Percentiles rank a stretch among this genome's conserved stretches.
These are phyloP conservation scores for Decorospora gaudefroyi DNA, from an alignment of 2,329 filamentous ascomycete genomes.

Conservation along the genomic window DNA sequence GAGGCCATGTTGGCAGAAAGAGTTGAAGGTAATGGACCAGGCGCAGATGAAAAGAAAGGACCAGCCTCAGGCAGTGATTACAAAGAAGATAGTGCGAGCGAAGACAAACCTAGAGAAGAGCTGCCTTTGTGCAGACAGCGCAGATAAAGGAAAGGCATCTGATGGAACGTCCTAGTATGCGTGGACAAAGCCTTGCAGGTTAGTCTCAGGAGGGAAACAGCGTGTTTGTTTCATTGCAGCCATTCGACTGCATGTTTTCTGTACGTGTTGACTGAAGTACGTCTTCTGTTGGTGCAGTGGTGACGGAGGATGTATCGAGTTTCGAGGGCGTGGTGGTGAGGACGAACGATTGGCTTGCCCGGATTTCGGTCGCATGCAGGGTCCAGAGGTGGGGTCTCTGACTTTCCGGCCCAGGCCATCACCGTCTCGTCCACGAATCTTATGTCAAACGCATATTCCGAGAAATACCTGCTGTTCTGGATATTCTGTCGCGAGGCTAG, in stretches of 20 bases:
- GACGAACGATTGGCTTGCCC: conserved; percentile 7
- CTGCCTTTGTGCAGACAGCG: not conserved
- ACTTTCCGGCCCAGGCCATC: no score
- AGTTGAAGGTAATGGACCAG: not conserved
- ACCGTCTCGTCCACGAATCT: no score
- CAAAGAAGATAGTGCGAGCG: not conserved
- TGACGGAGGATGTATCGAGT: conserved; percentile 6
- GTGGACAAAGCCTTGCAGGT: conserved; percentile 1
- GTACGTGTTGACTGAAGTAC: not conserved
- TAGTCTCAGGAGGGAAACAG: not conserved
- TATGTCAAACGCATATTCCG: no score
- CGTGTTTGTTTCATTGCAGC: not conserved
- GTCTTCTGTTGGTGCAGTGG: conserved; percentile 4
- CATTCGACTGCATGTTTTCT: not conserved
- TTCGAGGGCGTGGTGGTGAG: conserved; percentile 1
- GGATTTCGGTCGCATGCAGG: conserved; percentile 3
- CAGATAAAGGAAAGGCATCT: conserved; percentile 4
- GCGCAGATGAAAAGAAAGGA: not conserved
- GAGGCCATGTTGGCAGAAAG: conserved; percentile 10
- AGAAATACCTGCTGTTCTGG: no score
- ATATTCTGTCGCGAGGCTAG: no score
- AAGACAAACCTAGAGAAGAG: not conserved
- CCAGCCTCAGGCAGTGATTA: not conserved
- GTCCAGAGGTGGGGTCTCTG: not conserved
- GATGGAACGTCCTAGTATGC: not conserved